Conservation (phyloP, 2,329 filamentous ascomycete genomes). For the Tolypocladium paradoxum region DNA sequence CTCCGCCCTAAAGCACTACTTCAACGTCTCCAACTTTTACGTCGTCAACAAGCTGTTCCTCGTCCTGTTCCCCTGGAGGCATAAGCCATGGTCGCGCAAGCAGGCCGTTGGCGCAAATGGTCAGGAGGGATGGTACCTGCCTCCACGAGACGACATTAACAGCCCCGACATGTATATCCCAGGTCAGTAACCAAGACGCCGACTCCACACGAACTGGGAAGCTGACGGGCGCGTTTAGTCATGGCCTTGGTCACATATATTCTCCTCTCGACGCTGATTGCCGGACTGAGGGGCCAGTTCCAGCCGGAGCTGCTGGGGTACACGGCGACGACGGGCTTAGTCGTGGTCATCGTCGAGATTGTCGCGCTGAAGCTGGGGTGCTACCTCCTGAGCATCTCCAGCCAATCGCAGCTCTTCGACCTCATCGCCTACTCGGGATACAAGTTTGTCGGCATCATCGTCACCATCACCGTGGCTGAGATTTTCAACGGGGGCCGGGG, state of each 20-base stretch:
- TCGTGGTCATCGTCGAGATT: constrained; percentile 79
- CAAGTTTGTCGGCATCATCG: constrained; percentile 95
- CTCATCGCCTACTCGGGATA: constrained; percentile 94
- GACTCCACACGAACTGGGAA: neutral
- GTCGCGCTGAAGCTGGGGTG: constrained; percentile 83
- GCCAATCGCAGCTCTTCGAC: constrained; percentile 86
- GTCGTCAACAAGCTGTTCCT: constrained; percentile 88
- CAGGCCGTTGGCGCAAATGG: constrained; percentile 62
- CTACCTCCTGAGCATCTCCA: constrained; percentile 88
- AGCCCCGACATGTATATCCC: constrained; percentile 99
- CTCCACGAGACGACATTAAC: constrained; percentile 91
- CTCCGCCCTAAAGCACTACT: constrained; percentile 92
- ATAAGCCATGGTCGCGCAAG: constrained; percentile 94
- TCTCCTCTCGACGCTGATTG: constrained; percentile 80
- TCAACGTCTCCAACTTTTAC: constrained; percentile 97
- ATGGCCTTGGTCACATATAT: constrained; percentile 99
- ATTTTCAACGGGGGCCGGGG: constrained; percentile 67
- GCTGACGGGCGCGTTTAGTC: constrained; percentile 33
- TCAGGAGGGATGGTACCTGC: constrained; percentile 69
- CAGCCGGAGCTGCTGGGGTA: constrained; percentile 87
- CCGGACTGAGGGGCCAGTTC: constrained; percentile 82
- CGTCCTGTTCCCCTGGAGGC: constrained; percentile 94
- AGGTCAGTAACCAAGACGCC: constrained; percentile 21
- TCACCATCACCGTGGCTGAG: constrained; percentile 72
- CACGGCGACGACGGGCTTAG: constrained; percentile 74